phyloP scores from a whole-genome alignment of 2,329 filamentous ascomycete genomes.

The Nigrospora osmanthi region DNA sequence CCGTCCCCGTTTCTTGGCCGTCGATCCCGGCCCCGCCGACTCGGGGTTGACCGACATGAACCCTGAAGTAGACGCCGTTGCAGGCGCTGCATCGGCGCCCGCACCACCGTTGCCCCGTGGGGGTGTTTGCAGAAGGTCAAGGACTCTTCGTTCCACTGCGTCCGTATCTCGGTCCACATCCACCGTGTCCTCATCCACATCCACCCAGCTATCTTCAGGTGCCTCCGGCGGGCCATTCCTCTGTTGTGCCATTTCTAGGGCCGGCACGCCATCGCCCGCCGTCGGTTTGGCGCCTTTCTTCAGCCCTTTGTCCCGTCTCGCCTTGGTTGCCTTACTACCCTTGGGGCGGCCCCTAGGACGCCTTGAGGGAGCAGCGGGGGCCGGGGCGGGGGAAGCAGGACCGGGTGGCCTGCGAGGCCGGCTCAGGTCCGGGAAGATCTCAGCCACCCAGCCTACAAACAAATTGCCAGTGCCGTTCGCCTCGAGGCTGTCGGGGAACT shows the following conservation, averaged over 20 bases:
- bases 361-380: slow-evolving; percentile 20
- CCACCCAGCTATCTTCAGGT: slow-evolving; percentile 36
- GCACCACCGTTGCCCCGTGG: slow-evolving; percentile 9
- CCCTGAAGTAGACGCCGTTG: slow-evolving; percentile 15
- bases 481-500: slow-evolving; percentile 47
- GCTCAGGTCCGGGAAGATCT: slow-evolving; percentile 48
- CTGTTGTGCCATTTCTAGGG: slow-evolving; percentile 9
- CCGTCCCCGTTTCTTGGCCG: slow-evolving; percentile 30
- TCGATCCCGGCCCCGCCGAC: slow-evolving; percentile 12
- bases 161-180: slow-evolving; percentile 20
- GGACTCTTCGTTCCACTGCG: slow-evolving; percentile 13
- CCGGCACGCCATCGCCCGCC: slow-evolving; percentile 8
- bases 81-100: slow-evolving; percentile 11
- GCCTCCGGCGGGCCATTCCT: slow-evolving; percentile 7
- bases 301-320: slow-evolving; percentile 40
- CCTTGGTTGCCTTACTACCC: slow-evolving; percentile 43
- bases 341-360: slow-evolving; percentile 47
- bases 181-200: slow-evolving; percentile 29
- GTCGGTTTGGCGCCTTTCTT: slow-evolving; percentile 32
- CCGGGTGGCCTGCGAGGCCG: slow-evolving; percentile 17
- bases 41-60: slow-evolving; percentile 22
- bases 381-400: slow-evolving; percentile 7
- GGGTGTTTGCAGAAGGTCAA: slow-evolving; percentile 14
- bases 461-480: slow-evolving; percentile 49
- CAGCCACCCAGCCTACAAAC: slow-evolving; percentile 54